phyloP scores from a whole-genome alignment of 1,284 basidiomycete genomes.

The Cryptococcus sp. region DNA sequence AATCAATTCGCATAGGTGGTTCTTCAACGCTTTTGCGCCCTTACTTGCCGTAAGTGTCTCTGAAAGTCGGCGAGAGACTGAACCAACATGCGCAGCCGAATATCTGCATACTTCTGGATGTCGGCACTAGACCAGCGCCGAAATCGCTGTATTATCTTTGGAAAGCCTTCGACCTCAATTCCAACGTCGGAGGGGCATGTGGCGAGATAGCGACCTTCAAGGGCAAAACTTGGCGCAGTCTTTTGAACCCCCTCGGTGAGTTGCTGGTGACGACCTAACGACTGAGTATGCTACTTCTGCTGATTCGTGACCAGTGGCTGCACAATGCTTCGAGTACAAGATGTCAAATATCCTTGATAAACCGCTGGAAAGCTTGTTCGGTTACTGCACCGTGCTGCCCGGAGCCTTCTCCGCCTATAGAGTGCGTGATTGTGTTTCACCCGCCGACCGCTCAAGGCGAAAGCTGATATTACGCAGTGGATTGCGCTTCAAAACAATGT shows the following conservation, averaged over 20 bases:
- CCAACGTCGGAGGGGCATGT: slow-evolving; percentile 90
- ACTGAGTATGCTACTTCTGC: slow-evolving; percentile 1
- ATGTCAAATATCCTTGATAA: slow-evolving; percentile 88
- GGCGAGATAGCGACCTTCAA: slow-evolving; percentile 94
- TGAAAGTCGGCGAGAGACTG: background rate
- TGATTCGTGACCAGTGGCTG: slow-evolving; percentile 66
- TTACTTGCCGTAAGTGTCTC: slow-evolving; percentile 32
- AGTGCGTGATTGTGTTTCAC: slow-evolving; percentile 19
- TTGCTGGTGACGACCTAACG: slow-evolving; percentile 2
- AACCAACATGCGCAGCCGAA: slow-evolving; percentile 63
- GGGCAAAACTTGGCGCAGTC: slow-evolving; percentile 76
- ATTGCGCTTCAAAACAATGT: slow-evolving; percentile 73
- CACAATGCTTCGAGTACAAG: slow-evolving; percentile 94
- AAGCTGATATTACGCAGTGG: slow-evolving; percentile 28
- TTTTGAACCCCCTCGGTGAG: slow-evolving; percentile 81
- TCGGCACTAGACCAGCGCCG: slow-evolving; percentile 82
- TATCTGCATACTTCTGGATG: slow-evolving; percentile 67
- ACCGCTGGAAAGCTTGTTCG: slow-evolving; percentile 88
- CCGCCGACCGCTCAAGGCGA: slow-evolving; percentile 49
- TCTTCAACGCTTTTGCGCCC: slow-evolving; percentile 81
- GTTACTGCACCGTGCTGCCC: slow-evolving; percentile 76
- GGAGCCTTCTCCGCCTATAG: slow-evolving; percentile 91
- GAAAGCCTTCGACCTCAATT: slow-evolving; percentile 92
- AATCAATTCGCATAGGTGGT: slow-evolving; percentile 94
- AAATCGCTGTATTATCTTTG: slow-evolving; percentile 85